Percentiles rank a stretch among this genome's conserved stretches.
These are phyloP conservation scores for Phaffomyces thermotolerans DNA, from an alignment of 805 yeast genomes.

Conservation along the genomic window DNA sequence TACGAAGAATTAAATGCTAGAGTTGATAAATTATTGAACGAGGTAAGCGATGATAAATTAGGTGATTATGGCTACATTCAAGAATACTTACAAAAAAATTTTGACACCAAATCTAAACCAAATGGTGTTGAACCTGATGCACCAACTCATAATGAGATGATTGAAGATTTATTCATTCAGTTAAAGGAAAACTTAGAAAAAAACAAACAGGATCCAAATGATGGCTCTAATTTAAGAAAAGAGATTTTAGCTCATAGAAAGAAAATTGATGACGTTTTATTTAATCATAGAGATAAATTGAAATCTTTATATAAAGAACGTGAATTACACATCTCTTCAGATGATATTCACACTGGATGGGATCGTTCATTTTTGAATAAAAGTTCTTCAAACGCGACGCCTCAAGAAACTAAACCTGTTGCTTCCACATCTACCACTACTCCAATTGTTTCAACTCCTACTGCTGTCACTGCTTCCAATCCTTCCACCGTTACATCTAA, in stretches of 20 bases:
- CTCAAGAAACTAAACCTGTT: not conserved
- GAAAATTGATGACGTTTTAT: conserved; percentile 61
- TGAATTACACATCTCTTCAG: conserved; percentile 71
- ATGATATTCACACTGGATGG: conserved; percentile 88
- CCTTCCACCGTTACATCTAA: conserved; percentile 1
- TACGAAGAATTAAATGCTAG: conserved; percentile 67
- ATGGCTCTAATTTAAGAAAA: conserved; percentile 31
- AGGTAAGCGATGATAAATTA: conserved; percentile 35
- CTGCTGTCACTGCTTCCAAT: not conserved
- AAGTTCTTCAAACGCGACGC: conserved; percentile 17
- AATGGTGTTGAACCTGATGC: conserved; percentile 37
- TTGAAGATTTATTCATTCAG: conserved; percentile 81
- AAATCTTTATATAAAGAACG: conserved; percentile 65
- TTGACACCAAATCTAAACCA: conserved; percentile 54
- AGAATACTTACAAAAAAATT: conserved; percentile 39
- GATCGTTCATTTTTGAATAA: conserved; percentile 78
- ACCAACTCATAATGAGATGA: conserved; percentile 83
- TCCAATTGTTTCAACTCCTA: not conserved
- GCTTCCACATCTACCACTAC: not conserved
- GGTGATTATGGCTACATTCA: conserved; percentile 27
- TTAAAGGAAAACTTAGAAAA: conserved; percentile 52
- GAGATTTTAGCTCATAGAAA: conserved; percentile 50
- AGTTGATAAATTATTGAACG: conserved; percentile 53
- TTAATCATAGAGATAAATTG: conserved; percentile 58
- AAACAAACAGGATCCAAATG: conserved; percentile 37